Percentiles rank a stretch among this genome's conserved stretches.
Evolutionary conservation across 768 basidiomycete species (phyloP).

Genomic region (Rhodotorula toruloides): DNA sequence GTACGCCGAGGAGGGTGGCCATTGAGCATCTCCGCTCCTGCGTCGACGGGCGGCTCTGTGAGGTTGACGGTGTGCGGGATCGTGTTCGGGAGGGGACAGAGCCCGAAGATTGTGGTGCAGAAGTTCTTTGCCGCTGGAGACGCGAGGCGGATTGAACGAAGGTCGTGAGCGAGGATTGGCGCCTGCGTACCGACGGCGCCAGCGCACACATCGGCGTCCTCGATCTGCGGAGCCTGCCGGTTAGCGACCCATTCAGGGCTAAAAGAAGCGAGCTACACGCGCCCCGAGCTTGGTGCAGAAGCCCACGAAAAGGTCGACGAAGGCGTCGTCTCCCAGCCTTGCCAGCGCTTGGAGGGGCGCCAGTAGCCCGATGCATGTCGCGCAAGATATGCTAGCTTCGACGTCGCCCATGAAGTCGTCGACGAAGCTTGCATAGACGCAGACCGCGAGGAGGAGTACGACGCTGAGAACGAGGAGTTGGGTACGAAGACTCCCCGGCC

Average conservation of each 20-base stretch:
- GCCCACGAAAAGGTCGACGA: slow-evolving; percentile 50
- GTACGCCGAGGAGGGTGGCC: background rate
- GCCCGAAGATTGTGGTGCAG: slow-evolving; percentile 56
- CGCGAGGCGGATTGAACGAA: slow-evolving; percentile 53
- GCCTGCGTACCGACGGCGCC: slow-evolving; percentile 55
- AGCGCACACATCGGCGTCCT: slow-evolving; percentile 59
- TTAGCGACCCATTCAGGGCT: background rate
- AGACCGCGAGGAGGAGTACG: slow-evolving; percentile 24
- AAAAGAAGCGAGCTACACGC: slow-evolving; percentile 9
- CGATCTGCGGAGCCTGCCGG: slow-evolving; percentile 47
- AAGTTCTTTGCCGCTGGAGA: slow-evolving; percentile 56
- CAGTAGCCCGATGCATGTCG: slow-evolving; percentile 55
- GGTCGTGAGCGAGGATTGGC: slow-evolving; percentile 58
- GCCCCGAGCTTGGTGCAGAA: slow-evolving; percentile 54
- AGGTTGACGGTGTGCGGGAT: slow-evolving; percentile 28
- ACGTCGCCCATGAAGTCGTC: slow-evolving; percentile 50
- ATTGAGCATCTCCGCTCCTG: slow-evolving; percentile 32
- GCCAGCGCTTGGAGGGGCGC: slow-evolving; percentile 54
- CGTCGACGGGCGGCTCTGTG: slow-evolving; percentile 43
- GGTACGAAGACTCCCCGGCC: background rate
- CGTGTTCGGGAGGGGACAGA: slow-evolving; percentile 49
- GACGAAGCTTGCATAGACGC: slow-evolving; percentile 38
- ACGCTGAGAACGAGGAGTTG: slow-evolving; percentile 17
- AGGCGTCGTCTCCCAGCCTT: slow-evolving; percentile 53
- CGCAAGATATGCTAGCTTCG: slow-evolving; percentile 53